Conservation (phyloP, 2,329 filamentous ascomycete genomes). For the Byssochlamys sp. region DNA sequence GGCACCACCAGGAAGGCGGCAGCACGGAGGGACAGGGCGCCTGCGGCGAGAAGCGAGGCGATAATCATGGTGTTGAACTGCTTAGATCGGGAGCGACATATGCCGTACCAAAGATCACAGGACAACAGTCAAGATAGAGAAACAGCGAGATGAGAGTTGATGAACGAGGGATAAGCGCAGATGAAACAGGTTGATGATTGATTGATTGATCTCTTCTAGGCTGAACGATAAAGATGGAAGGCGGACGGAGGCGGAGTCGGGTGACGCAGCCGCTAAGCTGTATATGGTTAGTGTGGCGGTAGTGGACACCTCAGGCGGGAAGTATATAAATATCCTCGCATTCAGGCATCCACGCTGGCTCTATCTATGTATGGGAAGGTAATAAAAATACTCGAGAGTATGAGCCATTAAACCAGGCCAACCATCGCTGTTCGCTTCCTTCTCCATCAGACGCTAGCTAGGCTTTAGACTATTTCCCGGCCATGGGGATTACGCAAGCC, state of each 20-base stretch:
- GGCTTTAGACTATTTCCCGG: background rate
- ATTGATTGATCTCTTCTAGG: background rate
- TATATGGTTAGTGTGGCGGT: background rate
- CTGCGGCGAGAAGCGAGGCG: slow-evolving; percentile 26
- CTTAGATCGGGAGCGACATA: background rate
- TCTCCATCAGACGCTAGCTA: background rate
- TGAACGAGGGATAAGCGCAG: background rate
- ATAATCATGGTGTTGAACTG: slow-evolving; percentile 21
- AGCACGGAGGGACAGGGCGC: slow-evolving; percentile 25
- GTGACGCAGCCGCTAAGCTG: background rate
- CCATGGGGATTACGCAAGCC: background rate
- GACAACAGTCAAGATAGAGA: slow-evolving; percentile 1
- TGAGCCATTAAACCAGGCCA: too few species aligned
- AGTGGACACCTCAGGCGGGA: background rate
- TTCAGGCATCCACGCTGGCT: too few species aligned
- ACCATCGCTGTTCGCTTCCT: too few species aligned
- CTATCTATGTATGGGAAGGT: too few species aligned
- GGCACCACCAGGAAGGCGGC: slow-evolving; percentile 31
- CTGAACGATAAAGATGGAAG: too few species aligned
- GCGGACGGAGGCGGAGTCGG: background rate
- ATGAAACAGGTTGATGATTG: background rate
- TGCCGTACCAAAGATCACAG: background rate
- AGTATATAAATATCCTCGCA: background rate
- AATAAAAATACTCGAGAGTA: too few species aligned
- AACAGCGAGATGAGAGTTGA: background rate